A percentile compares a stretch with the other conserved stretches of the same genome.
Conservation (phyloP, 2,329 filamentous ascomycete species). For the Plenodomus lindquistii region DNA sequence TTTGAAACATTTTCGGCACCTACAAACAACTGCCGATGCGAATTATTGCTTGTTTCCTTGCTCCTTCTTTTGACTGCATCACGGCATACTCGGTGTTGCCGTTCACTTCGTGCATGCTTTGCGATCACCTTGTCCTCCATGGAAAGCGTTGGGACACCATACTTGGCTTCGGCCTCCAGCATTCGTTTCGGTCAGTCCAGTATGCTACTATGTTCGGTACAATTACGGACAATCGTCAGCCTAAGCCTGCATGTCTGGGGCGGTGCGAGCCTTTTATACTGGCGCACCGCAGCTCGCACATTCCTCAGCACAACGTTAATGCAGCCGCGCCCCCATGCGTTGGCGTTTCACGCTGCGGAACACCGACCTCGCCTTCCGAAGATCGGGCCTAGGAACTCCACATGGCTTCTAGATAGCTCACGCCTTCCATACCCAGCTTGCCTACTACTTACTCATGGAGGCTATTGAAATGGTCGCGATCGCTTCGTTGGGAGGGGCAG, state of each 20-base stretch:
- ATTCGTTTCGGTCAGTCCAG: too few species aligned
- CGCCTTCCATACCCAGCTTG: not conserved
- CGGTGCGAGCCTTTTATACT: too few species aligned
- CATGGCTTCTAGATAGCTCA: not conserved
- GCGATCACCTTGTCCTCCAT: not conserved
- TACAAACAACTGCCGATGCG: constrained; percentile 2
- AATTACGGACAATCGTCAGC: too few species aligned
- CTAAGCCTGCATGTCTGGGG: too few species aligned
- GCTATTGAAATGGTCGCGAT: too few species aligned
- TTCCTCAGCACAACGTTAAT: not conserved
- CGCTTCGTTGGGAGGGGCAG: too few species aligned
- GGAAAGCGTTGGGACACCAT: constrained; percentile 1
- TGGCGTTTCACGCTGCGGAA: constrained; percentile 10
- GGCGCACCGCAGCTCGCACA: not conserved
- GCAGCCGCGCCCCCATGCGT: not conserved
- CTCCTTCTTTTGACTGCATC: not conserved
- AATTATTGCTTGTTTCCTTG: not conserved
- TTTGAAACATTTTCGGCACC: constrained; percentile 7
- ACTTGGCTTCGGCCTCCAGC: constrained; percentile 1
- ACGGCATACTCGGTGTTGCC: constrained; percentile 5
- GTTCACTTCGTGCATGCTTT: not conserved
- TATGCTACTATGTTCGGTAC: too few species aligned
- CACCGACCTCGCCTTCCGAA: not conserved
- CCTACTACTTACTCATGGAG: not conserved
- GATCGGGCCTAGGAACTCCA: not conserved